Base-by-base conservation (phyloP, 768 basidiomycete genomes). In the Suillus brevipes region DNA sequence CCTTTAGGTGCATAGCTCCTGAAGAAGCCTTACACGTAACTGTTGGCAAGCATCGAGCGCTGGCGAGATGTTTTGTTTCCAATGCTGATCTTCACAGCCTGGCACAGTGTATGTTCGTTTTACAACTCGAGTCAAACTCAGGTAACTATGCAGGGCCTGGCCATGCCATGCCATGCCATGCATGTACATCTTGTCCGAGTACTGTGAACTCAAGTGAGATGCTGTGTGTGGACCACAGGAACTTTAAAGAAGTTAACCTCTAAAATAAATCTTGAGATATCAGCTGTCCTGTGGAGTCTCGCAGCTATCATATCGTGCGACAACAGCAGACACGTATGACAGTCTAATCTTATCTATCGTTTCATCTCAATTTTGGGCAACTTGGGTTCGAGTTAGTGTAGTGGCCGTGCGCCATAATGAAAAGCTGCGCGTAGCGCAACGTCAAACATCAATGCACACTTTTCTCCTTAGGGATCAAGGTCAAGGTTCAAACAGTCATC, bases 361-460 rank as follows among this genome's bases (percentile, higher is more conserved):
- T 55, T 64, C 64, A 66, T 66, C 65, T 66, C 60, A 62, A 64
- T 63, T 65, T 67, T 69, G 68, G 65, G 50, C 67, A 60, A 52
- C 31, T 47, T 74, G 25, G 12, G 10, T 42, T 42, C 58, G 25
- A 42, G 37, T 66, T 67, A 61, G 65, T 42, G 59, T 14, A 20
- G 59, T 65, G 72, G 74, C 74, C 23, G 71, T 75, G 59, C 64
- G 9, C 9, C 18, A 55, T 49, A 70, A 65, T 20, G 49, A 60
- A 66, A 66, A 67, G 75, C 74, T 70, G 70, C 38, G 72, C 68
- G 57, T 45, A 10, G 56, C 49, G 63, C 65, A 61, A 65, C 70
- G 74, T 72, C 67, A 72, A 72, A 49, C 72, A 74, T 77, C 74
- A 76, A 67, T 68, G 20, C 57, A 42, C 38, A 28, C 58, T 59